phyloP scores from a whole-genome alignment of 176 grass and related monocot genomes.

The Triticum monococcum region DNA sequence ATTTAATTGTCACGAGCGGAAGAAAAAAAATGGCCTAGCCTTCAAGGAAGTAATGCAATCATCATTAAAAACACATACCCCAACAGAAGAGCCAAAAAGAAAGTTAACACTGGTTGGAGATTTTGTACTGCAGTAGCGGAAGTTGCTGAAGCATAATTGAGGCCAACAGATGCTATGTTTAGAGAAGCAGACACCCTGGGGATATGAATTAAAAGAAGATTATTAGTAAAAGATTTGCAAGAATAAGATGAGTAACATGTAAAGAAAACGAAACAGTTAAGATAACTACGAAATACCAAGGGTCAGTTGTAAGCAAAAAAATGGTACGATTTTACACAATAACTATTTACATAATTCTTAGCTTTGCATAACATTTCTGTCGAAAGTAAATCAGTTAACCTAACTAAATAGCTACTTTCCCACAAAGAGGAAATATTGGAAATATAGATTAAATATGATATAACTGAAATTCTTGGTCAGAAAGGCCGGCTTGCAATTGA shows the following conservation, averaged over 20 bases:
- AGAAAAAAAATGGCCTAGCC: background rate
- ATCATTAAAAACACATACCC: conserved; percentile 9
- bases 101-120: conserved; percentile 43
- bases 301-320: background rate
- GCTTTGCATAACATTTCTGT: background rate
- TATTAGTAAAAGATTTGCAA: background rate
- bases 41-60: conserved; percentile 1
- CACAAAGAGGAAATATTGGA: background rate
- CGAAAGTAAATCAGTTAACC: background rate
- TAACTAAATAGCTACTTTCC: background rate
- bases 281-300: background rate
- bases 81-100: conserved; percentile 43
- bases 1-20: background rate
- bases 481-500: background rate
- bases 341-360: background rate
- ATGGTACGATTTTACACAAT: background rate
- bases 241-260: background rate
- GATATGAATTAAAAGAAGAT: conserved; percentile 1
- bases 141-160: conserved; percentile 46
- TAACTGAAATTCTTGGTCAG: background rate
- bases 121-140: conserved; percentile 41
- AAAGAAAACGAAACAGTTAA: background rate
- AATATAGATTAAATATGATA: background rate
- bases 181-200: conserved; percentile 33
- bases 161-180: conserved; percentile 36